Percentiles rank a stretch among this genome's conserved stretches.
Conservation (phyloP, 169 alveolate species). For the Cryptosporidium sp. region DNA sequence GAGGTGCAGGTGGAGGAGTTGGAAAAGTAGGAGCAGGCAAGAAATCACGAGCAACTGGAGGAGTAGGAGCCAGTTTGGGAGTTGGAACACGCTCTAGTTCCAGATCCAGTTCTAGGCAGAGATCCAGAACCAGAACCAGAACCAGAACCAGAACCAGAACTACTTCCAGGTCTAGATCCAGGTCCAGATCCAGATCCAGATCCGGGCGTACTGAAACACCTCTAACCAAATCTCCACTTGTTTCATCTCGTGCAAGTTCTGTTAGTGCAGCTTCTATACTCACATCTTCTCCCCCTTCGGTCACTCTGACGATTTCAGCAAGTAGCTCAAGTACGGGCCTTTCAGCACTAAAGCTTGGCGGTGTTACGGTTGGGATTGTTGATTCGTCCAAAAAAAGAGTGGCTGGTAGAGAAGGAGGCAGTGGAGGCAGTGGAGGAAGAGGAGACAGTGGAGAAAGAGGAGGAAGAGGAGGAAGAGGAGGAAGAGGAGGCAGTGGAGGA, state of each 20-base stretch:
- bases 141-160: background rate
- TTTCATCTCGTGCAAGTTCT: background rate
- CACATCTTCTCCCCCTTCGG: background rate
- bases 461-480: background rate
- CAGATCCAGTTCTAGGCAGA: background rate
- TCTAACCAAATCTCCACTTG: background rate
- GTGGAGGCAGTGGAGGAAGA: background rate
- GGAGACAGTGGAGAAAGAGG: background rate
- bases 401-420: background rate
- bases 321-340: background rate
- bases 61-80: background rate
- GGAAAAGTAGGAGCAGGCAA: background rate
- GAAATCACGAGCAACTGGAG: background rate
- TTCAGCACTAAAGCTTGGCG: no score
- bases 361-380: background rate
- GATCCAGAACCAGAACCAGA: background rate
- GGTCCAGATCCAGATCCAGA: background rate
- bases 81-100: background rate
- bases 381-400: background rate
- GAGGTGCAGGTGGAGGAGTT: background rate
- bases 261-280: no score
- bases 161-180: conserved; percentile 8
- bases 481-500: background rate
- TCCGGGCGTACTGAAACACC: background rate
- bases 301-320: background rate